These are phyloP conservation scores for Vigna mungo DNA, from an alignment of 306 rosid species.

Conservation along the genomic window DNA sequence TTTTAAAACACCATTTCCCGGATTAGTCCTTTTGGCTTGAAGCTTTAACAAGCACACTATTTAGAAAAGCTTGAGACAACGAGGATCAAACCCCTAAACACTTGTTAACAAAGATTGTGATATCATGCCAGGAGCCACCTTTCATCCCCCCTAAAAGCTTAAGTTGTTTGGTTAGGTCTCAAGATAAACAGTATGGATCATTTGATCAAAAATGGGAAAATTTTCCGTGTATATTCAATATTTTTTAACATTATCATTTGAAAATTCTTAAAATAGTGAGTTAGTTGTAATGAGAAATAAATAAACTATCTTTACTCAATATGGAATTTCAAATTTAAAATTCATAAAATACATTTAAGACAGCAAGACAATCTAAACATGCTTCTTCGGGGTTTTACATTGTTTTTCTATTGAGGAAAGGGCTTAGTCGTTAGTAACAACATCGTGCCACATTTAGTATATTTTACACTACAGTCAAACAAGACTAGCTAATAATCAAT, in stretches of 20 bases:
- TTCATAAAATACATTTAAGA: neutral
- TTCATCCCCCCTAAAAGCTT: neutral
- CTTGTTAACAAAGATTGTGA: neutral
- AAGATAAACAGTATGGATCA: conserved; percentile 6
- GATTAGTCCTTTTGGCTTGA: neutral
- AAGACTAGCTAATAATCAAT: conserved; percentile 7
- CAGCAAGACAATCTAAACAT: conserved; percentile 14
- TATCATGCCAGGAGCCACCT: neutral
- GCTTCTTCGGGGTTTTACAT: neutral
- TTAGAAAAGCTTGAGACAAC: neutral
- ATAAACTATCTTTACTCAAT: neutral
- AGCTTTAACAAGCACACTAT: neutral
- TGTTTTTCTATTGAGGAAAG: neutral
- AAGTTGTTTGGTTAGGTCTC: neutral
- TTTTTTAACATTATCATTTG: neutral
- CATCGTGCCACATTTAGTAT: conserved; percentile 10
- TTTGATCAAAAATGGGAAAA: conserved; percentile 12
- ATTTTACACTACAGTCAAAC: conserved; percentile 10
- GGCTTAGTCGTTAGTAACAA: conserved; percentile 16
- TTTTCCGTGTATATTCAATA: neutral
- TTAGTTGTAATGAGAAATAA: conserved; percentile 8
- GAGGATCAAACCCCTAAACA: conserved; percentile 11
- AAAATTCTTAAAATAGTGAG: neutral
- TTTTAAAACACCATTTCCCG: neutral
- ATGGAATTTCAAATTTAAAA: conserved; percentile 21